Conservation (phyloP, 2,329 filamentous ascomycete species). For the Aspergillus brunneoviolaceus region DNA sequence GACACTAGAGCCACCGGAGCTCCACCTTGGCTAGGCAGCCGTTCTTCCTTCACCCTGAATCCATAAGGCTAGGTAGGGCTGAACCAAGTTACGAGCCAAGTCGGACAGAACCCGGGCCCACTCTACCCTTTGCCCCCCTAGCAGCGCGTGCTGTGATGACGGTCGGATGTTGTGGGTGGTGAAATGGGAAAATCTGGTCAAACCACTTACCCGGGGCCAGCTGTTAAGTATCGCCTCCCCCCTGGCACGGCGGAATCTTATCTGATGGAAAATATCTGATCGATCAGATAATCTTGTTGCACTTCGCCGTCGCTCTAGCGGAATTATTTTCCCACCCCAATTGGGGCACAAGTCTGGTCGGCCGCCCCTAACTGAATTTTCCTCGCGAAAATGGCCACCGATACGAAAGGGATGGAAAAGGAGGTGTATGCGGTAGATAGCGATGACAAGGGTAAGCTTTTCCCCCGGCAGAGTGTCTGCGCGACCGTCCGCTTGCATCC, state of each 20-base stretch:
- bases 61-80: neutral
- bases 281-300: conserved; percentile 14
- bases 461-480: neutral
- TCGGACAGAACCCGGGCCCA: neutral
- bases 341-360: neutral
- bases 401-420: neutral
- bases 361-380: neutral
- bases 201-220: neutral
- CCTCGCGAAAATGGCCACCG: conserved; percentile 2
- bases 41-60: neutral
- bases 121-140: neutral
- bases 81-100: neutral
- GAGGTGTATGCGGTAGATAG: neutral
- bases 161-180: neutral
- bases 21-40: neutral
- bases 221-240: neutral
- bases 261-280: conserved; percentile 28
- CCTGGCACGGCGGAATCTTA: conserved; percentile 15
- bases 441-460: neutral
- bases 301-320: neutral
- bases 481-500: neutral
- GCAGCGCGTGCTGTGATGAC: neutral
- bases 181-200: neutral
- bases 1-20: neutral
- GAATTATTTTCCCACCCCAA: neutral